These are phyloP conservation scores for Solanum dulcamara DNA, from an alignment of 257 asterid species.

Conservation along the genomic window DNA sequence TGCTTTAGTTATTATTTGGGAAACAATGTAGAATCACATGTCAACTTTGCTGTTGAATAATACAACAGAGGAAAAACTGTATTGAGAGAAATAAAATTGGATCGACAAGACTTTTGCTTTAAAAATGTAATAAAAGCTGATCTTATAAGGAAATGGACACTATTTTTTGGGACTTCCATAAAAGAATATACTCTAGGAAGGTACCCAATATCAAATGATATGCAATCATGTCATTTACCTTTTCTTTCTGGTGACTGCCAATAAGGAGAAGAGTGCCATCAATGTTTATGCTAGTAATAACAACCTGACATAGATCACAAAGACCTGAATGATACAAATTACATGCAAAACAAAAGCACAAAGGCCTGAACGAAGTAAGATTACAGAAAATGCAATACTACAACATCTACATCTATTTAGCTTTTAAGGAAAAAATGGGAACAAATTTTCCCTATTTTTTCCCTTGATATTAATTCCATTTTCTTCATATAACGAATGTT, in stretches of 20 bases:
- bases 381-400: not conserved
- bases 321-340: not conserved
- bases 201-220: not conserved
- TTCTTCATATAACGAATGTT: not conserved
- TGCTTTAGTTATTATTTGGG: not conserved
- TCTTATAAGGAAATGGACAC: not conserved
- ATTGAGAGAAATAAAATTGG: not conserved
- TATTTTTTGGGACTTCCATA: not conserved
- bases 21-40: not conserved
- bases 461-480: not conserved
- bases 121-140: not conserved
- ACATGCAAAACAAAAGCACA: not conserved
- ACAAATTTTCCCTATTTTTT: not conserved
- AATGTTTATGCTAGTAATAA: constrained; percentile 80
- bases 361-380: not conserved
- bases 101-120: not conserved
- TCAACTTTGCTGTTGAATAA: not conserved
- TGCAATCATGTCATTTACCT: constrained; percentile 33
- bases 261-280: constrained; percentile 72
- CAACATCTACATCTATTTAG: not conserved
- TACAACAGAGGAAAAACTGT: not conserved
- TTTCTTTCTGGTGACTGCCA: constrained; percentile 83
- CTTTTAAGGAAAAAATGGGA: not conserved
- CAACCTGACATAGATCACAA: constrained; percentile 50
- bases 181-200: not conserved